Percentiles rank a stretch among this genome's conserved stretches.
Evolutionary conservation across 495 filamentous ascomycete species (phyloP).

Genomic region (Astrothelium subdiscretum): DNA sequence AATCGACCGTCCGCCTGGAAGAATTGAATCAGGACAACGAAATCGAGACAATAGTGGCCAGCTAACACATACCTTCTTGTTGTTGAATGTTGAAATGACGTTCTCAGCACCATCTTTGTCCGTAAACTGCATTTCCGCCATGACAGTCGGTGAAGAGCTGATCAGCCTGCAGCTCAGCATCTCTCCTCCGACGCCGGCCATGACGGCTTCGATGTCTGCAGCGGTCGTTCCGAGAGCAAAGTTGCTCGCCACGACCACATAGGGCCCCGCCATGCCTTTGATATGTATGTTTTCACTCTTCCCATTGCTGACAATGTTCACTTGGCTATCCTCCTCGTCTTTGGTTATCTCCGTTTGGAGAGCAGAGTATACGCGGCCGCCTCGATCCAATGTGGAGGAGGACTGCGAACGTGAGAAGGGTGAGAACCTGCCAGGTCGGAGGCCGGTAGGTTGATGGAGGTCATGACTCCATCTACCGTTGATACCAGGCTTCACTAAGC

Average conservation of each 20-base stretch:
- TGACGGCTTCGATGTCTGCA: constrained; percentile 82
- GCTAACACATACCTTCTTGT: constrained; percentile 65
- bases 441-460: constrained; percentile 30
- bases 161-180: constrained; percentile 62
- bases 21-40: neutral
- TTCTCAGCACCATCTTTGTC: constrained; percentile 67
- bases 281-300: constrained; percentile 53
- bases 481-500: constrained; percentile 31
- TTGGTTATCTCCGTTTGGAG: constrained; percentile 17
- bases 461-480: constrained; percentile 50
- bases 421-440: constrained; percentile 17
- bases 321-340: constrained; percentile 16
- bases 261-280: constrained; percentile 68
- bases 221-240: constrained; percentile 89
- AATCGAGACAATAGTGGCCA: too few relatives aligned
- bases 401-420: constrained; percentile 14
- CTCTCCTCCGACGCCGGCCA: constrained; percentile 59
- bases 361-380: constrained; percentile 19
- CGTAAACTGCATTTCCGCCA: constrained; percentile 74
- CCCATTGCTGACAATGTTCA: constrained; percentile 19
- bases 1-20: constrained; percentile 73
- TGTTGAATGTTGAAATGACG: constrained; percentile 74
- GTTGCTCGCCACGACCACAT: constrained; percentile 74
- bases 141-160: constrained; percentile 60
- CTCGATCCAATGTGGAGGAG: constrained; percentile 17